These are phyloP conservation scores for Debaryomyces nepalensis DNA, from an alignment of 1,139 yeast genomes.

Conservation along the genomic window DNA sequence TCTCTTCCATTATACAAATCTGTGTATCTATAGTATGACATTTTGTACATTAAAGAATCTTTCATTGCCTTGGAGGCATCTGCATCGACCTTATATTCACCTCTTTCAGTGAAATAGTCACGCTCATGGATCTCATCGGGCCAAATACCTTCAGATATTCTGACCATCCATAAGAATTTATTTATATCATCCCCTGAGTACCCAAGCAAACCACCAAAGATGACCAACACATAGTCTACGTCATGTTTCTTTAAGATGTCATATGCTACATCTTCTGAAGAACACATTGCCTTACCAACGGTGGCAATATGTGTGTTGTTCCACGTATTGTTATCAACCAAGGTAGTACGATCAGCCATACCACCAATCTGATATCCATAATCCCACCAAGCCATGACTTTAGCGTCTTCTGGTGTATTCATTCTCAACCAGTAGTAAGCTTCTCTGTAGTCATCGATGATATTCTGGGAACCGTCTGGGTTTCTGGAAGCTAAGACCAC, in stretches of 20 bases:
- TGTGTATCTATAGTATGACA: constrained; percentile 87
- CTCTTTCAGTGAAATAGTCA: constrained; percentile 78
- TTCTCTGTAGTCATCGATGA: constrained; percentile 97
- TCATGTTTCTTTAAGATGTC: constrained; percentile 88
- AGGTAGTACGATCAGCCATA: constrained; percentile 98
- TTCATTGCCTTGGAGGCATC: constrained; percentile 84
- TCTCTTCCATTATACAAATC: constrained; percentile 72
- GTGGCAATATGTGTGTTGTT: constrained; percentile 99
- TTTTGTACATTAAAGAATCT: constrained; percentile 90
- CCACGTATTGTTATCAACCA: constrained; percentile 99
- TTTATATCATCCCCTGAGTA: constrained; percentile 97
- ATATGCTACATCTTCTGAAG: constrained; percentile 85
- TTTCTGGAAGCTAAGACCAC: constrained; percentile 86
- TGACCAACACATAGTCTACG: constrained; percentile 90
- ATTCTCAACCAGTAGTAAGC: constrained; percentile 98
- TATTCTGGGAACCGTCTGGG: constrained; percentile 82
- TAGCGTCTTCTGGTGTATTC: constrained; percentile 96
- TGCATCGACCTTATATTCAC: constrained; percentile 87
- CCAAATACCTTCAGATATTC: constrained; percentile 99
- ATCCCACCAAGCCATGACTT: constrained; percentile 99
- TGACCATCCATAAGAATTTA: constrained; percentile 98
- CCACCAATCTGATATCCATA: constrained; percentile 99
- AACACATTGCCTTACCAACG: constrained; percentile 98
- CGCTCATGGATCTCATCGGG: constrained; percentile 94
- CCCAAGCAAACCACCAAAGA: constrained; percentile 94